phyloP scores from a whole-genome alignment of 257 asterid species.

The Verbascum thapsus region DNA sequence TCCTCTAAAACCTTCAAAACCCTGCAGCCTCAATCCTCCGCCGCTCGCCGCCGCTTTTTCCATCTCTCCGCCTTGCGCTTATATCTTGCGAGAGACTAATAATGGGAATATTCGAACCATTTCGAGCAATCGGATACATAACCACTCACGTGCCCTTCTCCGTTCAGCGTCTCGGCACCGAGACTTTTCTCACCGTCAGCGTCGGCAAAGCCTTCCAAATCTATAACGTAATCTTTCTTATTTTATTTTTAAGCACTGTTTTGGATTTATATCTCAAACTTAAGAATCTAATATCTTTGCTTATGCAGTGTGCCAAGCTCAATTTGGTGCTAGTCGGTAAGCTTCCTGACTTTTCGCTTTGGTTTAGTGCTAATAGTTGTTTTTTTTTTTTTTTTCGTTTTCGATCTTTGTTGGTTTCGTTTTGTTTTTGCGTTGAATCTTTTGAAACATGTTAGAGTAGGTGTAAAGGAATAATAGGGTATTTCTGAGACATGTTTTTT shows the following conservation, averaged over 20 bases:
- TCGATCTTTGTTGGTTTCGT: neutral
- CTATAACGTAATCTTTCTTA: constrained; percentile 56
- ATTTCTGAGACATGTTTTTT: neutral
- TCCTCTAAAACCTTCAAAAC: too few species aligned
- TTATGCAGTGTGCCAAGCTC: constrained; percentile 85
- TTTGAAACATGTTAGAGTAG: neutral
- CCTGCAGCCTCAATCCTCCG: neutral
- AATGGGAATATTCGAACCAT: constrained; percentile 81
- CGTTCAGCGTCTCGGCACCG: constrained; percentile 84
- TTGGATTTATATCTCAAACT: neutral
- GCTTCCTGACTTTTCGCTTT: constrained; percentile 19
- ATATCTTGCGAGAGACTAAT: neutral
- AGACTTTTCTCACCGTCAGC: constrained; percentile 89
- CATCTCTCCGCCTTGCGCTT: neutral
- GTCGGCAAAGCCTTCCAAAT: constrained; percentile 89
- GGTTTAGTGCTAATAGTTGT: neutral
- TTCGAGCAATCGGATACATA: constrained; percentile 83
- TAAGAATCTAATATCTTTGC: constrained; percentile 25
- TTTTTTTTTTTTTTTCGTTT: neutral
- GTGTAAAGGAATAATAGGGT: neutral
- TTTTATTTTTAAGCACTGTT: neutral
- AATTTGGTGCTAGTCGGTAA: constrained; percentile 82
- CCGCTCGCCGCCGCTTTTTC: neutral
- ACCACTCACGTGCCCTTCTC: constrained; percentile 79
- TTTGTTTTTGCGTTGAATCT: neutral